A percentile compares a stretch with the other conserved stretches of the same genome.
Conservation (phyloP, 2,329 filamentous ascomycete genomes). For the Alternaria sp. region DNA sequence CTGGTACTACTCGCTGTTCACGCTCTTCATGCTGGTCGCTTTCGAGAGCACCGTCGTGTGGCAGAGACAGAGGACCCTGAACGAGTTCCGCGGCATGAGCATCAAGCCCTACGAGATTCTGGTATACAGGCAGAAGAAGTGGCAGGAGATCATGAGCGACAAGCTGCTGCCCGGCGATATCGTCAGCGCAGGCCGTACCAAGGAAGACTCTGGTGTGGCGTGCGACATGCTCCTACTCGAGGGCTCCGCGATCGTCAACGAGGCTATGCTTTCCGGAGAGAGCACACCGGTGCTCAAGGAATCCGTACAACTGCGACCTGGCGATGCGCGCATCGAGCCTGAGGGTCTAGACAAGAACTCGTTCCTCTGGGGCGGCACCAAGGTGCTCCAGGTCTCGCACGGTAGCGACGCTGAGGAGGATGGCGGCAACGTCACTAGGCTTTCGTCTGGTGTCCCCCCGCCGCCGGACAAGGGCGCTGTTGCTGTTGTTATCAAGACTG, state of each 20-base stretch:
- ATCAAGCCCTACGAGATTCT: constrained; percentile 98
- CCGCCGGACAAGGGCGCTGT: constrained; percentile 93
- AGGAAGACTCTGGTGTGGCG: constrained; percentile 95
- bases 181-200: constrained; percentile 89
- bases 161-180: constrained; percentile 91
- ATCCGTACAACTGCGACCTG: constrained; percentile 87
- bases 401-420: constrained; percentile 76
- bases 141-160: constrained; percentile 88
- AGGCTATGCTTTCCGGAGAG: constrained; percentile 98
- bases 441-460: constrained; percentile 77
- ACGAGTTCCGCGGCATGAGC: constrained; percentile 98
- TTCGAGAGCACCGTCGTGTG: constrained; percentile 99
- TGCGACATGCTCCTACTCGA: constrained; percentile 97
- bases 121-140: constrained; percentile 86
- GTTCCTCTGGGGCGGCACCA: constrained; percentile 96
- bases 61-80: constrained; percentile 95
- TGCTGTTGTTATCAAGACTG: constrained; percentile 94
- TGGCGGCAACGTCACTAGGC: constrained; percentile 63
- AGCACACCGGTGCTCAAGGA: constrained; percentile 97
- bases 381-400: constrained; percentile 94
- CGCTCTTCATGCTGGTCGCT: constrained; percentile 94
- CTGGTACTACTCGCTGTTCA: constrained; percentile 99
- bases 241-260: constrained; percentile 96
- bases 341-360: constrained; percentile 96
- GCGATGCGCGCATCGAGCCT: constrained; percentile 78